Evolutionary conservation across 106 monocot genomes (phyloP).

Genomic region (Phalaenopsis aphrodite): DNA sequence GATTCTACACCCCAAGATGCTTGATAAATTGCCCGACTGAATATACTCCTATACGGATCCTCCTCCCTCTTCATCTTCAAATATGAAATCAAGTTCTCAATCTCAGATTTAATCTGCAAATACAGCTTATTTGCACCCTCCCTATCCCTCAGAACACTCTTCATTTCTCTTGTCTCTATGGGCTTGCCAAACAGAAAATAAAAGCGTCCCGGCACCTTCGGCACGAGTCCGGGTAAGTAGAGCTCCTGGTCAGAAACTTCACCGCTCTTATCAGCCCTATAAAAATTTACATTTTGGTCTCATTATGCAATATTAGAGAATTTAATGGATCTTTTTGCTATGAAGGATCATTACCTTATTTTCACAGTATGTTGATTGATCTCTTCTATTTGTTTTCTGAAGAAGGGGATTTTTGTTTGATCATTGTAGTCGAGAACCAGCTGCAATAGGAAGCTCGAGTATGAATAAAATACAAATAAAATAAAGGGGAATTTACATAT

Average conservation of each 20-base stretch:
- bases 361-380: constrained; percentile 31
- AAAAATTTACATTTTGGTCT: neutral
- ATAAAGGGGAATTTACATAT: neutral
- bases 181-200: constrained; percentile 91
- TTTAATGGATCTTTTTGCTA: neutral
- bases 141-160: constrained; percentile 36
- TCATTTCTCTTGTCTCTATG: constrained; percentile 56
- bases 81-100: constrained; percentile 52
- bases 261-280: constrained; percentile 39
- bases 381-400: constrained; percentile 39
- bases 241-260: constrained; percentile 59
- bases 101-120: constrained; percentile 61
- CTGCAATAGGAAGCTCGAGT: constrained; percentile 22
- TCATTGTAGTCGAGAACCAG: constrained; percentile 87
- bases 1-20: constrained; percentile 27
- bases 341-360: constrained; percentile 46
- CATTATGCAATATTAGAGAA: neutral
- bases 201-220: constrained; percentile 87
- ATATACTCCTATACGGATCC: constrained; percentile 65
- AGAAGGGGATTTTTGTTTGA: constrained; percentile 40
- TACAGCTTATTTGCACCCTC: constrained; percentile 44
- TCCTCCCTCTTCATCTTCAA: constrained; percentile 81
- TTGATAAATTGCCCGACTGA: constrained; percentile 55
- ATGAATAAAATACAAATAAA: neutral
- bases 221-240: constrained; percentile 49